A percentile compares a stretch with the other conserved stretches of the same genome.
Evolutionary conservation across 441 rosid genomes (phyloP).

Genomic region (Erodium moschatum): DNA sequence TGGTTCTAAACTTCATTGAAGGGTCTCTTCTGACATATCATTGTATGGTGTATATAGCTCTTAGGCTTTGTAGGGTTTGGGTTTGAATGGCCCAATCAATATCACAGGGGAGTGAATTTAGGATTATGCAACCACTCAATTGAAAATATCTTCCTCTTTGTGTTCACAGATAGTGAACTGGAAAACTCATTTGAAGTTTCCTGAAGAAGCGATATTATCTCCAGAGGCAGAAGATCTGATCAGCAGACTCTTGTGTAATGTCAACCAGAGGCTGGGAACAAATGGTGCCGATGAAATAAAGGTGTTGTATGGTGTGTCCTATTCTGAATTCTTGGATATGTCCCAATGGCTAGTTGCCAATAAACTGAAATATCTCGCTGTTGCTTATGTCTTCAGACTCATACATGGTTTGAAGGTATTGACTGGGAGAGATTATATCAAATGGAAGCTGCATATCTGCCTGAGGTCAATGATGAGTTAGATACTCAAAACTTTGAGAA

Average conservation of each 20-base stretch:
- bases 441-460: slow-evolving; percentile 49
- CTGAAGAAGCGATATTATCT: slow-evolving; percentile 46
- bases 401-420: slow-evolving; percentile 49
- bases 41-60: no score
- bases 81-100: background rate
- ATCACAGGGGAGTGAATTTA: background rate
- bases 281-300: slow-evolving; percentile 47
- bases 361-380: background rate
- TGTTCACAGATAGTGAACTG: slow-evolving; percentile 47
- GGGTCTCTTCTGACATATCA: no score
- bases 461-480: slow-evolving; percentile 16
- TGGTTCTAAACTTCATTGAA: background rate
- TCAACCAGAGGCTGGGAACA: slow-evolving; percentile 53
- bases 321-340: background rate
- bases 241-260: slow-evolving; percentile 47
- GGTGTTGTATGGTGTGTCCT: slow-evolving; percentile 26
- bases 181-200: slow-evolving; percentile 48
- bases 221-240: slow-evolving; percentile 49
- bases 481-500: slow-evolving; percentile 49
- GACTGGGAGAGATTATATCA: slow-evolving; percentile 48
- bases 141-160: background rate
- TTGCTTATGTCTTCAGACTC: slow-evolving; percentile 26
- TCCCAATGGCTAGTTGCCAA: background rate
- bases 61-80: no score
- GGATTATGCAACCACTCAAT: background rate